phyloP scores from a whole-genome alignment of 2,329 filamentous ascomycete species.

The Hypoxylon sp. region DNA sequence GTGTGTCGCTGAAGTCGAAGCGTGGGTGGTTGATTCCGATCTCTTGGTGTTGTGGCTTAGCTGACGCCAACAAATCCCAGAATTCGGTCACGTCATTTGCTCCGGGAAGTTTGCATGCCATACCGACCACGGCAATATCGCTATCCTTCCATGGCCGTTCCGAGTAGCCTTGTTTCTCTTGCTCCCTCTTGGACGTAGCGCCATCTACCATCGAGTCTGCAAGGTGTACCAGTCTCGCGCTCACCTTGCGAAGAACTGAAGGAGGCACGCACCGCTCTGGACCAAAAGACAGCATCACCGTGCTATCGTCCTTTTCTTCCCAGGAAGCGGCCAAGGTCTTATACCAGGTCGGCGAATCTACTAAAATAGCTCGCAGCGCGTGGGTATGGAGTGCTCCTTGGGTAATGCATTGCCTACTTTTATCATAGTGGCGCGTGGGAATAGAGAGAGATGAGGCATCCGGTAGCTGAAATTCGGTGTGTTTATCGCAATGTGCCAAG shows the following conservation, averaged over 20 bases:
- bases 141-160: slow-evolving; percentile 22
- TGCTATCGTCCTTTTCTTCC: neutral
- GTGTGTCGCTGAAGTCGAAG: slow-evolving; percentile 23
- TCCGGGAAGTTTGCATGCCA: slow-evolving; percentile 56
- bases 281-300: slow-evolving; percentile 16
- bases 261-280: slow-evolving; percentile 28
- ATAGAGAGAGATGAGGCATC: slow-evolving; percentile 51
- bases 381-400: slow-evolving; percentile 50
- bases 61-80: slow-evolving; percentile 43
- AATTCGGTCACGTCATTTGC: slow-evolving; percentile 42
- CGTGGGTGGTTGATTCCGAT: slow-evolving; percentile 13
- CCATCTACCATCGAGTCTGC: neutral
- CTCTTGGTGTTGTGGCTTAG: slow-evolving; percentile 35
- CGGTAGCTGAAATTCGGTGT: slow-evolving; percentile 54
- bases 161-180: slow-evolving; percentile 6
- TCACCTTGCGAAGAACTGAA: slow-evolving; percentile 15
- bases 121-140: slow-evolving; percentile 59
- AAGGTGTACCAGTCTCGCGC: slow-evolving; percentile 14
- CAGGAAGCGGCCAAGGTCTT: slow-evolving; percentile 6
- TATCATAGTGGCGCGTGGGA: slow-evolving; percentile 41
- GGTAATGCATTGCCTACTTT: slow-evolving; percentile 38
- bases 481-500: slow-evolving; percentile 50
- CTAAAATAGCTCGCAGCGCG: slow-evolving; percentile 47
- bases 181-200: neutral
- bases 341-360: slow-evolving; percentile 23